Evolutionary conservation across 192 early-diverging fungal genomes (phyloP), one percentile per base, ranked within the genome.

Genomic region (Backusella westeae): DNA sequence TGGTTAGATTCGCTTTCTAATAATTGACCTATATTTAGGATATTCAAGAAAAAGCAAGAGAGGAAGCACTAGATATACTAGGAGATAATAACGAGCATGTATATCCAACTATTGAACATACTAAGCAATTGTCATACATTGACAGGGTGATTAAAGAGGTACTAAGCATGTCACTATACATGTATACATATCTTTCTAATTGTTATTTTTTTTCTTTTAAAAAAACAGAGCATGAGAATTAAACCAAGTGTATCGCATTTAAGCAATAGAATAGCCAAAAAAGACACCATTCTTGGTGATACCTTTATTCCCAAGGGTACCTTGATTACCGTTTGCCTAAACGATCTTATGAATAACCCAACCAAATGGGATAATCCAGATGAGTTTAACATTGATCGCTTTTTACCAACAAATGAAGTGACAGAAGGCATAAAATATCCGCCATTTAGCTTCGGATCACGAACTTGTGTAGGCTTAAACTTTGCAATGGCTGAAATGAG

Each of bases 391-490:
- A 73, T 74, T 38, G 78, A 79, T 6, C 39, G 78, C n/a, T 79
- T 79, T 29, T 35, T 26, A 0, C 46, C 67, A 29, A 69, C 41
- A 0, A 52, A 52, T 5, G 78, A 79, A n/a, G 34, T 34, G 8
- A 53, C 68, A 3, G 49, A 44, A 9, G 52, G 80, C 2, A 78
- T 84, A 56, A 46, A 83, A 10, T 90, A 85, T 81, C 74, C 85
- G 0, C 84, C 90, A 12, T 91, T 91, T 69, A 83, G 90, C 78
- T 82, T 75, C 26, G 90, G 89, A 35, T 63, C 72, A 26, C 83
- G 86, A 46, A 82, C 90, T 80, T 91, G 90, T 80, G 81, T 90
- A 23, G 89, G 89, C 19, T 83, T 87, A 83, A 87, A 87, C 71
- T 91, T 91, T 73, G 81, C 84, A 21, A 77, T 91, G 34, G 70